Percentiles rank a stretch among this genome's conserved stretches.
These are phyloP conservation scores for Aspergillus terreus DNA, from an alignment of 2,329 filamentous ascomycete genomes.

Conservation along the genomic window DNA sequence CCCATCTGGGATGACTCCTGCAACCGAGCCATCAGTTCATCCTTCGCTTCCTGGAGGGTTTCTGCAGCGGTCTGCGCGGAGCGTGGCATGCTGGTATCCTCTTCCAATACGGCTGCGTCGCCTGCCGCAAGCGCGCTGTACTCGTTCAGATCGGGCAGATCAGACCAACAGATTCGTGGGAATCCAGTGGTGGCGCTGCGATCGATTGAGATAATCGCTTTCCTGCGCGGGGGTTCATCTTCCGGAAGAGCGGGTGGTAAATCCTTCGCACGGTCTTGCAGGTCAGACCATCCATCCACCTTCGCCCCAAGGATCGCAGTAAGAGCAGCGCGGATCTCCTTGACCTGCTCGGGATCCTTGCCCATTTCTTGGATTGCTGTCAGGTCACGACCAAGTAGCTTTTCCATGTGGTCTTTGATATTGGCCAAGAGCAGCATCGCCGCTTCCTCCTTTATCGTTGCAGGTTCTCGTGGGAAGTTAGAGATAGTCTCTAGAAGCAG, in stretches of 20 bases:
- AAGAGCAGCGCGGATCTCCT: slow-evolving; percentile 42
- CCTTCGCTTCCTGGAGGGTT: slow-evolving; percentile 50
- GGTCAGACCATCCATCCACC: slow-evolving; percentile 43
- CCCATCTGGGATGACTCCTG: slow-evolving; percentile 43
- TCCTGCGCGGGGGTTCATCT: slow-evolving; percentile 36
- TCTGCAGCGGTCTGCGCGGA: slow-evolving; percentile 47
- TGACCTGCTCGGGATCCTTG: slow-evolving; percentile 42
- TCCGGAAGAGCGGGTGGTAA: slow-evolving; percentile 33
- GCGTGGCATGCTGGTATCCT: slow-evolving; percentile 45
- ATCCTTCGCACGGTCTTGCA: slow-evolving; percentile 37
- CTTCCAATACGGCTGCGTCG: slow-evolving; percentile 40
- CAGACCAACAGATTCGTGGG: slow-evolving; percentile 40
- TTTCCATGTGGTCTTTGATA: slow-evolving; percentile 49
- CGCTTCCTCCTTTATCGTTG: slow-evolving; percentile 45
- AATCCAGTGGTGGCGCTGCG: slow-evolving; percentile 38
- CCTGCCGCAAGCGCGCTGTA: slow-evolving; percentile 35
- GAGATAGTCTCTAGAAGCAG: slow-evolving; percentile 42
- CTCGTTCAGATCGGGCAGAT: slow-evolving; percentile 42
- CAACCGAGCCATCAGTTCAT: slow-evolving; percentile 48
- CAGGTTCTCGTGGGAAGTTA: slow-evolving; percentile 41
- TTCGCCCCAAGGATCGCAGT: slow-evolving; percentile 43
- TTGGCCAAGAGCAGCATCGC: slow-evolving; percentile 46
- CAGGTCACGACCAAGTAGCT: slow-evolving; percentile 40
- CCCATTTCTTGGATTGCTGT: slow-evolving; percentile 46
- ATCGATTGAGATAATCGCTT: slow-evolving; percentile 40